Evolutionary conservation across 2,329 filamentous ascomycete species (phyloP), one percentile per base, ranked within the genome.

Genomic region (Coleophoma cylindrospora): DNA sequence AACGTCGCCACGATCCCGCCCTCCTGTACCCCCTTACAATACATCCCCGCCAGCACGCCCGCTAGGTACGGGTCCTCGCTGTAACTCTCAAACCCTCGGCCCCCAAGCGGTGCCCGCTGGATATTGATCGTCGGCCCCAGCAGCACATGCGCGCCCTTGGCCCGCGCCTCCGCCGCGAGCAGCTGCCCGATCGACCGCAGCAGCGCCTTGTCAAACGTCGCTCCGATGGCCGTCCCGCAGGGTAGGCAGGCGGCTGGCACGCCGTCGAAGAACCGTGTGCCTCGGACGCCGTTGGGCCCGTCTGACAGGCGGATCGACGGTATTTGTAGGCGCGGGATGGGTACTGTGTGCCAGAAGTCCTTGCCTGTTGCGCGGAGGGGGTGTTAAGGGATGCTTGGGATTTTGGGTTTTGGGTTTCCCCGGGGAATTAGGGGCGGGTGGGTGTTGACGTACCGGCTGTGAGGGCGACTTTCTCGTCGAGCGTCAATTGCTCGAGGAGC

Each of bases 91-190:
- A 75, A 75, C 43, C 70, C 72, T 17, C 74, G 68, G 2, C 73
- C 74, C 11, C 73, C 72, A 0, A 76, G 65, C 0, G 72, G 74
- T 6, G 68, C 66, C 3, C 73, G 67, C 36, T 74, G 70, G 22
- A 75, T 74, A 57, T 69, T 75, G n/a, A 76, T 69, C 0, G 74
- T 77, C 1, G 87, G 87, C 1, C 85, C 87, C 5, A 91, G 73
- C 55, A 86, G 78, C 10, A 87, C 77, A 58, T 89, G 84, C 8
- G 86, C 77, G 47, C 83, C 84, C 66, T 91, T 91, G 48, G 68
- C 77, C 51, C 73, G 75, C 59, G 83, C 78, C 62, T 89, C 85
- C 47, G 74, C 68, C 8, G 81, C 85, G 79, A 88, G 85, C 49
- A 82, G 78, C 53, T 74, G 68, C 40, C 84, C 85, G 41, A 83